Conservation (phyloP, 139 green algal genomes). For the Picocystis salinarum region DNA sequence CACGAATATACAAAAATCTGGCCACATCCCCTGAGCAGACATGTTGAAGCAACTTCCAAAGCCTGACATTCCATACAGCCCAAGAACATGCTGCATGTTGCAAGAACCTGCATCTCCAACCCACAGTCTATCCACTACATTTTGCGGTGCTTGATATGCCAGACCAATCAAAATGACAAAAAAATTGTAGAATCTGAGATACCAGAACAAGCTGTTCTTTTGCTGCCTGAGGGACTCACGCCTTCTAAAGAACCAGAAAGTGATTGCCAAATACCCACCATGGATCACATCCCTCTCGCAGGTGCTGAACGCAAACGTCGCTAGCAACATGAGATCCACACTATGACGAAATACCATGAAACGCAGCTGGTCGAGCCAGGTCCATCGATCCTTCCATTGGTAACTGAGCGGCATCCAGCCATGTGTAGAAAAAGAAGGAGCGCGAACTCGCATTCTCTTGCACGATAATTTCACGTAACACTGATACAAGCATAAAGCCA, state of each 20-base stretch:
- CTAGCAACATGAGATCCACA: slow-evolving; percentile 26
- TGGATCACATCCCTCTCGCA: slow-evolving; percentile 57
- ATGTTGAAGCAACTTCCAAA: too few species aligned
- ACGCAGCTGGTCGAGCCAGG: slow-evolving; percentile 25
- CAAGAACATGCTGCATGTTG: slow-evolving; percentile 38
- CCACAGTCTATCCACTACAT: too few species aligned
- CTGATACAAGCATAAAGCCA: too few species aligned
- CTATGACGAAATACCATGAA: slow-evolving; percentile 29
- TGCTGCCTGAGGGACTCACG: slow-evolving; percentile 15
- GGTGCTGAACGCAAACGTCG: slow-evolving; percentile 30
- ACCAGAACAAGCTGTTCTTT: slow-evolving; percentile 27
- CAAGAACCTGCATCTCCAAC: too few species aligned
- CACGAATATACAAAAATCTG: too few species aligned
- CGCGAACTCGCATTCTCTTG: too few species aligned
- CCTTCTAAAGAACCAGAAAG: slow-evolving; percentile 45
- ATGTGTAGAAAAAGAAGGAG: too few species aligned
- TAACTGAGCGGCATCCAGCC: too few species aligned
- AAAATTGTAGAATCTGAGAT: slow-evolving; percentile 51
- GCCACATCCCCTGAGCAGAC: too few species aligned
- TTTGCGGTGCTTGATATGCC: too few species aligned
- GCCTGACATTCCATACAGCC: too few species aligned
- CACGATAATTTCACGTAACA: too few species aligned
- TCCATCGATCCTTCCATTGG: slow-evolving; percentile 16
- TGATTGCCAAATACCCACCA: slow-evolving; percentile 48
- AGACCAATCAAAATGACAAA: slow-evolving; percentile 34